Percentiles rank a stretch among this genome's conserved stretches.
These are phyloP conservation scores for Orbilia brochopaga DNA, from an alignment of 2,329 filamentous ascomycete genomes.

Conservation along the genomic window DNA sequence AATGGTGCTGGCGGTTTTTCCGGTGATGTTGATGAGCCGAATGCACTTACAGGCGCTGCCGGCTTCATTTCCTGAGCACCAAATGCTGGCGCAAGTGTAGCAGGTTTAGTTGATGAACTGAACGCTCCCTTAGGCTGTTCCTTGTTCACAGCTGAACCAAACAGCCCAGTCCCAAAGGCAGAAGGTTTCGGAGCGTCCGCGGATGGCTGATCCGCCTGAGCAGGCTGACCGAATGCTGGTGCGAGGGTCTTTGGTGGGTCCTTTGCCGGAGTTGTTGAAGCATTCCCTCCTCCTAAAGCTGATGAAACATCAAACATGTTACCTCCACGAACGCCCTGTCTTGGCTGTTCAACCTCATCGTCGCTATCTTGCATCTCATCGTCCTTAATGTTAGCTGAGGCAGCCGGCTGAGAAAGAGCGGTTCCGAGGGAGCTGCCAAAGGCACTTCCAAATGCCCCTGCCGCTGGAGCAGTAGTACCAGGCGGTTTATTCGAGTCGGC, in stretches of 20 bases:
- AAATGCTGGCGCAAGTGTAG: slow-evolving; percentile 40
- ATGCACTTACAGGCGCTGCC: slow-evolving; percentile 19
- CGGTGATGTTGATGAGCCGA: slow-evolving; percentile 22
- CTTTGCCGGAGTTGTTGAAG: slow-evolving; percentile 24
- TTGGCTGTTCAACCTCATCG: slow-evolving; percentile 41
- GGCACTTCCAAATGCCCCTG: slow-evolving; percentile 41
- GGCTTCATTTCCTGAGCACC: slow-evolving; percentile 27
- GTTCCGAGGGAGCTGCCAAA: slow-evolving; percentile 42
- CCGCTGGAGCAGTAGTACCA: slow-evolving; percentile 4
- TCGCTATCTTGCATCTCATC: slow-evolving; percentile 50
- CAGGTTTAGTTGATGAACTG: slow-evolving; percentile 17
- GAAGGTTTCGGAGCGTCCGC: slow-evolving; percentile 18
- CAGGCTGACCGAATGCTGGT: slow-evolving; percentile 33
- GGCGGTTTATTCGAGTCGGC: slow-evolving; percentile 29
- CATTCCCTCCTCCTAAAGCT: slow-evolving; percentile 9
- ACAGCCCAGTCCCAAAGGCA: slow-evolving; percentile 42
- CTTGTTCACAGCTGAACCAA: slow-evolving; percentile 44
- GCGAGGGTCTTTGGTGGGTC: slow-evolving; percentile 32
- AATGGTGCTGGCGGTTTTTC: slow-evolving; percentile 20
- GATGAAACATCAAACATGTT: slow-evolving; percentile 48
- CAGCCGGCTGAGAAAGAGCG: slow-evolving; percentile 47
- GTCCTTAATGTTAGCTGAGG: slow-evolving; percentile 47
- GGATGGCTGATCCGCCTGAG: slow-evolving; percentile 6
- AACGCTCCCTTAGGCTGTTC: slow-evolving; percentile 40
- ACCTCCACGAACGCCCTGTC: slow-evolving; percentile 29